These are phyloP conservation scores for Escovopsis sp. DNA, from an alignment of 2,329 filamentous ascomycete genomes.

Conservation along the genomic window DNA sequence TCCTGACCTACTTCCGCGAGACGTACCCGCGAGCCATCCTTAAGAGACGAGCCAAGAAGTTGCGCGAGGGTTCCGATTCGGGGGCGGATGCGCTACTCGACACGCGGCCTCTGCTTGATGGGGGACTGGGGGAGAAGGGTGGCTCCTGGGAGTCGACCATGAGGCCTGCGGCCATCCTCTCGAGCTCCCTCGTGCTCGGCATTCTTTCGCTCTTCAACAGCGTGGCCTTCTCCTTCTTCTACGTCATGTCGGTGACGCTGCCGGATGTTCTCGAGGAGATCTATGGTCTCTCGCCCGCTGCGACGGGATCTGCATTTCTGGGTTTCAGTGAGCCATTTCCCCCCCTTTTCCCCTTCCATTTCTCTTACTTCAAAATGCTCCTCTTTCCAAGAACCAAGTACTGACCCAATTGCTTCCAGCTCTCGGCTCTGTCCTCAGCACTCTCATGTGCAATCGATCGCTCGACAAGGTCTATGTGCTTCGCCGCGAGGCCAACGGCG, in stretches of 20 bases:
- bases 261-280: constrained; percentile 32
- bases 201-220: constrained; percentile 30
- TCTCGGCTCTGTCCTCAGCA: constrained; percentile 31
- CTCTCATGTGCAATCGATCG: constrained; percentile 32
- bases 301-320: constrained; percentile 38
- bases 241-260: constrained; percentile 38
- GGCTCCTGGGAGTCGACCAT: constrained; percentile 21
- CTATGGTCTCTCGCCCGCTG: constrained; percentile 35
- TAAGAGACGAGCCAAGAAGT: constrained; percentile 13
- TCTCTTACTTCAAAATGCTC: constrained; percentile 33
- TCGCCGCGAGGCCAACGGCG: constrained; percentile 25
- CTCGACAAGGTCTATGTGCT: constrained; percentile 40
- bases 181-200: constrained; percentile 38
- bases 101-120: background rate
- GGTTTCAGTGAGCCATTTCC: constrained; percentile 10
- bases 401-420: constrained; percentile 18
- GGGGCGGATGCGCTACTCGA: background rate
- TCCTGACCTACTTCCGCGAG: constrained; percentile 39
- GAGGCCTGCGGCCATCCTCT: constrained; percentile 31
- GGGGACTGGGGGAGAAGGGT: background rate
- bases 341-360: constrained; percentile 31
- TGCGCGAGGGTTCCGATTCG: background rate
- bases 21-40: constrained; percentile 47
- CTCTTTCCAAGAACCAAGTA: constrained; percentile 27
- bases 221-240: constrained; percentile 36